Evolutionary conservation across 2,329 filamentous ascomycete species (phyloP), one percentile per base, ranked within the genome.

Genomic region (Fusarium penzigii): DNA sequence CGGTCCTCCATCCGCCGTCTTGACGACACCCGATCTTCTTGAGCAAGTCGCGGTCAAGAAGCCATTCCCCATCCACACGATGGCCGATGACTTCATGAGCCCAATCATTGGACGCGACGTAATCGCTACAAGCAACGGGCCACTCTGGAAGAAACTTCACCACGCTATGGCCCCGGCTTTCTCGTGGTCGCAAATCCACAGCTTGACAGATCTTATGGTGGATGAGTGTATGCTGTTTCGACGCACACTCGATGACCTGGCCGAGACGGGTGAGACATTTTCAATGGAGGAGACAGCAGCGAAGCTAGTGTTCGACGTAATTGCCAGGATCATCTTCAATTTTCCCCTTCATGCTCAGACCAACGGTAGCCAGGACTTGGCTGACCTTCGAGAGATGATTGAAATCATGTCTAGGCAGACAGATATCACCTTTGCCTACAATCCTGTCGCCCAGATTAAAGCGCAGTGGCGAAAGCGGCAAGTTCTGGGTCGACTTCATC

Each of bases 271-370:
- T 2, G 42, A 51, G 4, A 11, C 36, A 5, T 60, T 60, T 12
- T 57, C 57, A 3, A 48, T 57, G 51, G 57, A 59, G 10, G 44
- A 53, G 0, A 6, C 55, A 1, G 3, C 43, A 1, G 42, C 38
- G 6, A 57, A 40, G 6, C 12, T 41, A 2, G 7, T 51, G 7
- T 57, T 53, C 34, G 45, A 34, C 2, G 41, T 59, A 2, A 47
- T 44, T 2, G 43, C 53, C 1, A 13, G n/a, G 4, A 34, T 40
- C 11, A 16, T 49, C 2, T 11, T 57, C 3, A 46, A 45, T 4
- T 20, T 34, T 1, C 8, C 29, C 0, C 40, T 57, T 1, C 7
- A 52, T 34, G 40, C 56, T 10, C 56, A 57, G 34, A 51, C 48
- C 2, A 17, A 13, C 2, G 46, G 44, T 13, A 55, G 57, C 4